Evolutionary conservation across 208 protist genomes (phyloP), one percentile per base, ranked within the genome.

Genomic region (Naegleria gruberi): DNA sequence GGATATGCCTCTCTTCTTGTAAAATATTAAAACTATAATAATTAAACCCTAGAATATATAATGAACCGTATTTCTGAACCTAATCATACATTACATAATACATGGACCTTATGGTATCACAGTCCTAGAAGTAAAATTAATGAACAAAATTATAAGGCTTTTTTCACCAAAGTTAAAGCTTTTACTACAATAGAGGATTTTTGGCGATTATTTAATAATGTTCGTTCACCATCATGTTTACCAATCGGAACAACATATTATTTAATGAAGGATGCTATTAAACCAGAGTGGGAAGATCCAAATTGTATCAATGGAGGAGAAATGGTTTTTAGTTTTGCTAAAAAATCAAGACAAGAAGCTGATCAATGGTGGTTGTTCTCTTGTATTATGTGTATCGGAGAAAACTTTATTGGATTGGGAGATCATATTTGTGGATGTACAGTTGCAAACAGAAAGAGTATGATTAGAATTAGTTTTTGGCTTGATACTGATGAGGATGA

Each of bases 281-380:
- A 97, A 91, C 97, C 97, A 82, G 97, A 97, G 93, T 99, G 97
- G 97, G 97, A 99, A 92, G 96, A 98, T 91, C 90, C 93, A 19
- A 92, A 93, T 30, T 98, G 98, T 93, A 92, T 92, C 34, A 91
- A 95, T 89, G 96, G 96, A 55, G 96, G 96, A 37, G 65, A 77
- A 77, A 37, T 77, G 17, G 65, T 77, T 37, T 77, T 77, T 77
- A 77, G 65, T 77, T 77, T 77, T 77, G 26, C 65, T 77, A 77
- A 77, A 77, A 77, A 77, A 26, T 30, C 65, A 37, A 77, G 65
- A 77, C 65, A 77, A 77, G 65, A 77, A 77, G 65, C 65, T 8
- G 65, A 77, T 37, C 65, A 77, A 77, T 77, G 65, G 65, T 77
- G 65, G 65, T 37, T 37, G 1, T 77, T 77, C 30, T 77, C 65